Evolutionary conservation across 768 basidiomycete species (phyloP), one percentile per base, ranked within the genome.

Genomic region (Agaricus subrufescens): DNA sequence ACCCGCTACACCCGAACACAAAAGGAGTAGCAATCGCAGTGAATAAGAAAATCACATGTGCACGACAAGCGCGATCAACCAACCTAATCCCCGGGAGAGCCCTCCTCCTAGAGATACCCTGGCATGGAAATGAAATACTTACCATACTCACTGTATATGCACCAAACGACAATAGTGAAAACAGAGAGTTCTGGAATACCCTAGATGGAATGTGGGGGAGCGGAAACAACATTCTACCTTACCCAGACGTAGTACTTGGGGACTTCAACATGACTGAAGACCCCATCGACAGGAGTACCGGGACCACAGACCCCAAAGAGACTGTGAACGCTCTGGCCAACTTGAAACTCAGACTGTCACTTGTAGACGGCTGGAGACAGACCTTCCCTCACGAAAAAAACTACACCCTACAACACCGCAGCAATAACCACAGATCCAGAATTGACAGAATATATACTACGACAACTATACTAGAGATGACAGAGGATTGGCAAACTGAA

Each of bases 241-340:
- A 50, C 45, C 71, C 67, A 3, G 69, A 77, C 30, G 11, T 75
- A 0, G 56, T 81, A 46, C 31, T 71, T 0, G 76, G 76, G 0
- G 76, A 81, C 56, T 72, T 73, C 42, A 80, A 81, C 58, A 30
- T 78, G 0, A 69, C 72, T 0, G 75, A 79, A 52, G 66, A 69
- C 5, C 6, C 50, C 0, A 31, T 76, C 0, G 75, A 76, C 55
- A 19, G 68, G 2, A 39, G 68, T 0, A 73, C 71, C 8, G 48
- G 54, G 0, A 50, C 54, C 0, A 0, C 15, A 0, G 69, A 76
- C 43, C 23, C 55, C 0, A 11, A 45, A 1, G 10, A 9, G 0
- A 56, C 66, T 1, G 50, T 51, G 0, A 37, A 57, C 0, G 63
- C 66, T 0, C 59, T 74, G 0, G 52, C 53, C 1, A 49, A 61